Evolutionary conservation across 75 land plant species (phyloP).

Genomic region (Pinus albicaulis): DNA sequence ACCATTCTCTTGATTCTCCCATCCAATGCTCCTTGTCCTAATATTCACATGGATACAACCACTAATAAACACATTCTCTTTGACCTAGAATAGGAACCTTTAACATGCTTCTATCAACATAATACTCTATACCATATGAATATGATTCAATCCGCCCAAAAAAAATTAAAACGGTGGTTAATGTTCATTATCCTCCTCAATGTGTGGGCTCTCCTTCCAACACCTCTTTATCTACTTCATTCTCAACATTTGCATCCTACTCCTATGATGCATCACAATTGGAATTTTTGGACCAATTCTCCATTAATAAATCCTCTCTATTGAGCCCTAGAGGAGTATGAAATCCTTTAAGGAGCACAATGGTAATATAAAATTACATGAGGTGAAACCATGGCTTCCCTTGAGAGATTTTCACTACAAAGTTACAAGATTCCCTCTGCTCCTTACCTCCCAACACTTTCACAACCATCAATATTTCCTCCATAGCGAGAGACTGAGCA

Average conservation of each 20-base stretch:
- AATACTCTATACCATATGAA: too few species aligned
- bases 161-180: too few species aligned
- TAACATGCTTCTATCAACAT: too few species aligned
- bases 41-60: too few species aligned
- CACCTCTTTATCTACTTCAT: neutral
- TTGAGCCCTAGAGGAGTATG: constrained; percentile 44
- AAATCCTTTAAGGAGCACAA: constrained; percentile 32
- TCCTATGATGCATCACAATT: neutral
- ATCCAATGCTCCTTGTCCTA: too few species aligned
- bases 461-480: constrained; percentile 55
- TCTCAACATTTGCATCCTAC: neutral
- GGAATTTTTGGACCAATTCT: neutral
- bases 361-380: constrained; percentile 63
- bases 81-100: too few species aligned
- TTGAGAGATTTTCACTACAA: constrained; percentile 55
- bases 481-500: constrained; percentile 58
- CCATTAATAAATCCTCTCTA: constrained; percentile 8
- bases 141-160: too few species aligned
- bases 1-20: too few species aligned
- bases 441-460: constrained; percentile 37
- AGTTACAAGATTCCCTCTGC: constrained; percentile 47
- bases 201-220: constrained; percentile 11
- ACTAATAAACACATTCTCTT: too few species aligned
- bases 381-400: constrained; percentile 65
- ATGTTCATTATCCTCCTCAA: too few species aligned